A percentile compares a stretch with the other conserved stretches of the same genome.
phyloP scores from a whole-genome alignment of 352 stramenopile genomes.

The Phytophthora ohioensis region DNA sequence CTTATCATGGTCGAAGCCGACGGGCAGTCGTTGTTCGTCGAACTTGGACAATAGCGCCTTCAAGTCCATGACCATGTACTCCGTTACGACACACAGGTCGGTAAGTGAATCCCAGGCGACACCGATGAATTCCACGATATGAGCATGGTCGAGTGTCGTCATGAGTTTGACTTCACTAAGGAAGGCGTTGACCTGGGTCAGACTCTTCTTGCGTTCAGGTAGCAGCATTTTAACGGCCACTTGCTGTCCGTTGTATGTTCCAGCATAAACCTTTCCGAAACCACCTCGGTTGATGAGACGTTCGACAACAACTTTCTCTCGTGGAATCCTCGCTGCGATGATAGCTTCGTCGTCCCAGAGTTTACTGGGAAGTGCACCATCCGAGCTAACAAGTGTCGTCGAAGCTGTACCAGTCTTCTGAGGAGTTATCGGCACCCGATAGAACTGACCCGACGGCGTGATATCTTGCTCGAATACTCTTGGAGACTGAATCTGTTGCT shows the following conservation, averaged over 20 bases:
- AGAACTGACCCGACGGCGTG: constrained; percentile 22
- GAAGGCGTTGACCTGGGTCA: constrained; percentile 41
- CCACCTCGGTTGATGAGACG: constrained; percentile 33
- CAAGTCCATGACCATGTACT: constrained; percentile 56
- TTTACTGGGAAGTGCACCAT: constrained; percentile 17
- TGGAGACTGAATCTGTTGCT: constrained; percentile 26
- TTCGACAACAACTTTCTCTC: constrained; percentile 35
- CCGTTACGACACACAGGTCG: constrained; percentile 48
- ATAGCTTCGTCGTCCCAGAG: constrained; percentile 50
- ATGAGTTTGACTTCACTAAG: constrained; percentile 41
- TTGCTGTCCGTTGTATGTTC: constrained; percentile 37
- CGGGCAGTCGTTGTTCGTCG: constrained; percentile 29
- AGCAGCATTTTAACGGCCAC: constrained; percentile 43
- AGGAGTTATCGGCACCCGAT: constrained; percentile 14
- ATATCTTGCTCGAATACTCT: constrained; percentile 11
- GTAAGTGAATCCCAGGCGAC: constrained; percentile 56
- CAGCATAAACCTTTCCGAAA: constrained; percentile 37
- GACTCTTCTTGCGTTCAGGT: constrained; percentile 33
- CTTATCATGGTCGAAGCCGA: constrained; percentile 40
- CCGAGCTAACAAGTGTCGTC: constrained; percentile 29
- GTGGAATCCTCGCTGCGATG: constrained; percentile 30
- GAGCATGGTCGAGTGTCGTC: constrained; percentile 37
- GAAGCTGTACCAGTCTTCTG: constrained; percentile 30
- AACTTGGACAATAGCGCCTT: constrained; percentile 39
- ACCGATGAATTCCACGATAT: constrained; percentile 56